Percentiles rank a stretch among this genome's conserved stretches.
Evolutionary conservation across 305 asterid genomes (phyloP).

Genomic region (Fraxinus nigra): DNA sequence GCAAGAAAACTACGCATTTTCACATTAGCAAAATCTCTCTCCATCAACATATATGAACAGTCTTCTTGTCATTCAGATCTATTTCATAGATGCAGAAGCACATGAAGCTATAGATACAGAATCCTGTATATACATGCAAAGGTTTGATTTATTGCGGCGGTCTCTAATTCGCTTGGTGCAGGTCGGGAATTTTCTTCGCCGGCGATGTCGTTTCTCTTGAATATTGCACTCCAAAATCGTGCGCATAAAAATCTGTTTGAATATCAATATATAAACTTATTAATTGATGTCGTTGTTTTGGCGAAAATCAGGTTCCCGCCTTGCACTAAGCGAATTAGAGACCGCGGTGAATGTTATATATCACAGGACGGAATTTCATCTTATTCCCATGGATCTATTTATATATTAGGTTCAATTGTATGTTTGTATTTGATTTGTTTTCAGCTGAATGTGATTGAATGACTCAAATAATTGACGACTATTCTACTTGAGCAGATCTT

Average conservation of each 20-base stretch:
- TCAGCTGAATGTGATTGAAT: background rate
- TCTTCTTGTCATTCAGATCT: constrained; percentile 19
- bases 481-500: constrained; percentile 18
- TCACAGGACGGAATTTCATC: background rate
- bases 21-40: background rate
- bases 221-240: constrained; percentile 12
- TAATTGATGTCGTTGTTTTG: constrained; percentile 17
- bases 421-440: constrained; percentile 8
- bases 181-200: constrained; percentile 75
- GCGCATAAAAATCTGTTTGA: background rate
- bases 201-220: constrained; percentile 18
- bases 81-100: background rate
- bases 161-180: constrained; percentile 96
- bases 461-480: background rate
- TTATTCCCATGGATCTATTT: constrained; percentile 25
- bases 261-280: background rate
- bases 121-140: background rate
- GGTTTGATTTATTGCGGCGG: constrained; percentile 44
- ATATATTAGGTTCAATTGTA: constrained; percentile 15
- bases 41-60: background rate
- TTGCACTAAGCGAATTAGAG: constrained; percentile 92
- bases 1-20: constrained; percentile 1
- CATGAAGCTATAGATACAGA: background rate
- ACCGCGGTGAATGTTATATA: constrained; percentile 47
- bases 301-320: constrained; percentile 63